A percentile compares a stretch with the other conserved stretches of the same genome.
Conservation (phyloP, 139 green algal species). For the Pycnococcus provasolii region DNA sequence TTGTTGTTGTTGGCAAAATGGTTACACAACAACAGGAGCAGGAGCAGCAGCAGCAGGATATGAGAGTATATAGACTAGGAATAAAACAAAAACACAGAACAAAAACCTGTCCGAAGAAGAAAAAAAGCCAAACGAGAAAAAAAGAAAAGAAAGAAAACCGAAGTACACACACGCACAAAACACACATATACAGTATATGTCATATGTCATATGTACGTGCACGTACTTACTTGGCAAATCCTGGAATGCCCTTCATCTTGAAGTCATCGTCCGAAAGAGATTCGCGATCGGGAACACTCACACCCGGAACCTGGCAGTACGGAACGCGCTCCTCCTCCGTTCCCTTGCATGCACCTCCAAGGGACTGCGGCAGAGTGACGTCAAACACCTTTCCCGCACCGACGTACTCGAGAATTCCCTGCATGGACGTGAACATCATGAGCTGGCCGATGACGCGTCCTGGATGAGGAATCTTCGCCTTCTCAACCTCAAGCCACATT, state of each 20-base stretch:
- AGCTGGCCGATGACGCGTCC: constrained; percentile 47
- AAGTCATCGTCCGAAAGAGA: constrained; percentile 21
- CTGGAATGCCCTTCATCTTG: constrained; percentile 33
- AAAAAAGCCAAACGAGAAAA: too few relatives aligned
- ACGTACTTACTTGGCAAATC: constrained; percentile 23
- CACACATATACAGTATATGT: too few relatives aligned
- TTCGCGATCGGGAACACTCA: constrained; percentile 21
- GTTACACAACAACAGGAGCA: too few relatives aligned
- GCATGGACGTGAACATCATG: constrained; percentile 37
- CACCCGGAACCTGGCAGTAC: constrained; percentile 26
- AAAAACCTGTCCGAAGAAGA: too few relatives aligned
- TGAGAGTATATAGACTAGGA: too few relatives aligned
- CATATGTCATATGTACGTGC: too few relatives aligned
- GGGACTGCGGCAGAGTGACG: neutral
- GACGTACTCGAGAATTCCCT: constrained; percentile 36
- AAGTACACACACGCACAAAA: too few relatives aligned
- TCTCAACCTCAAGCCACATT: constrained; percentile 30
- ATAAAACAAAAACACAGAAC: too few relatives aligned
- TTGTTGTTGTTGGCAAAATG: too few relatives aligned
- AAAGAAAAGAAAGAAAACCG: too few relatives aligned
- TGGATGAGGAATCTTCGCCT: constrained; percentile 84
- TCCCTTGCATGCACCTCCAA: constrained; percentile 1
- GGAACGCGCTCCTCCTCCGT: constrained; percentile 22
- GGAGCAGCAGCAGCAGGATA: too few relatives aligned
- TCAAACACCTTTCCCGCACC: neutral